Evolutionary conservation across 2,329 filamentous ascomycete genomes (phyloP).

Genomic region (Domatiomyces globalis): DNA sequence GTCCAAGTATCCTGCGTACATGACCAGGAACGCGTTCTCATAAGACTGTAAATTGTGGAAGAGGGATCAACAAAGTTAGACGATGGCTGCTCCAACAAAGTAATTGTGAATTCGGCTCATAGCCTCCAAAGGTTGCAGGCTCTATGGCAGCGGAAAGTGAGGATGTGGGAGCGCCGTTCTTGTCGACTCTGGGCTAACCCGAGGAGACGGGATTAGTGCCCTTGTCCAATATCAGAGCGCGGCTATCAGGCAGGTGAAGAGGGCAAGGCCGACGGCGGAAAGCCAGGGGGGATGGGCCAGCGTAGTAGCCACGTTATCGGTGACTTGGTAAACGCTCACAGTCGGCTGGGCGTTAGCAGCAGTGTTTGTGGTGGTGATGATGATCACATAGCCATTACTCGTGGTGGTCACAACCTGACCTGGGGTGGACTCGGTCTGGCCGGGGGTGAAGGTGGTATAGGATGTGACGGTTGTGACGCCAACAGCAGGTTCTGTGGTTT

Average conservation of each 20-base stretch:
- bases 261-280: not conserved
- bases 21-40: no score
- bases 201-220: not conserved
- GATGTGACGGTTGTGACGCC: constrained; percentile 13
- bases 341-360: constrained; percentile 1
- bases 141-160: no score
- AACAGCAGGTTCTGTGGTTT: not conserved
- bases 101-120: not conserved
- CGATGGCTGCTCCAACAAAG: not conserved
- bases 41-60: not conserved
- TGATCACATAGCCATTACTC: constrained; percentile 12
- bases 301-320: not conserved
- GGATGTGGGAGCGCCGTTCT: not conserved
- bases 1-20: no score
- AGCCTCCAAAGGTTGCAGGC: no score
- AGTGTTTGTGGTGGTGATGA: constrained; percentile 4
- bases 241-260: not conserved
- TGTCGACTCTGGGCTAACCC: not conserved
- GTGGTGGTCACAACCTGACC: constrained; percentile 5
- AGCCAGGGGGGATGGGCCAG: not conserved
- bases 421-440: not conserved
- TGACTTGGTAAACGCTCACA: constrained; percentile 8
- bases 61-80: not conserved
- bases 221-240: not conserved
- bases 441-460: constrained; percentile 11